Conservation (phyloP, 306 rosid species). For the Quillaja saponaria region DNA sequence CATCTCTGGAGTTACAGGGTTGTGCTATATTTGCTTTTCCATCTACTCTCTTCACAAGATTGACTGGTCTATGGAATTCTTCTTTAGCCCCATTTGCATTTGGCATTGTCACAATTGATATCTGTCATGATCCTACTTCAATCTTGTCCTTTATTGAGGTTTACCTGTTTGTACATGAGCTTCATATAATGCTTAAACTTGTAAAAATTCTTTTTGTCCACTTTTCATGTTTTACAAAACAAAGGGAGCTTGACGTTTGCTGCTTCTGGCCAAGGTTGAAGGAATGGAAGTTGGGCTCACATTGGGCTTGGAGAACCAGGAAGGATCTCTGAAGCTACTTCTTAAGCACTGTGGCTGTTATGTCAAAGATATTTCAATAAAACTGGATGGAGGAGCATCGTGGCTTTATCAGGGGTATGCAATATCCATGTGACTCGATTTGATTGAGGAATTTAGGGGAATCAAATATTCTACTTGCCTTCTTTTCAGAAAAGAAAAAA, state of each 20-base stretch:
- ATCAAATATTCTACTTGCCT: conserved; percentile 19
- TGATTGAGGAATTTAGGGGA: conserved; percentile 9
- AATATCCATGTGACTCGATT: conserved; percentile 16
- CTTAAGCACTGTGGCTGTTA: conserved; percentile 61
- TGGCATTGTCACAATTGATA: neutral
- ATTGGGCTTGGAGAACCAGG: conserved; percentile 65
- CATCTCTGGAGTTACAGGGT: neutral
- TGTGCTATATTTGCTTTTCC: neutral
- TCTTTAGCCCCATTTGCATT: neutral
- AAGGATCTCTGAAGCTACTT: conserved; percentile 72
- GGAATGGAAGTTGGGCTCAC: conserved; percentile 81
- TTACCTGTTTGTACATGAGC: conserved; percentile 14
- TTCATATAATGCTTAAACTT: conserved; percentile 9
- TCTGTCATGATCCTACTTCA: conserved; percentile 1
- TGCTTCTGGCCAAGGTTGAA: conserved; percentile 64
- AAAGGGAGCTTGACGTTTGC: conserved; percentile 41
- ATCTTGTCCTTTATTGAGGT: neutral
- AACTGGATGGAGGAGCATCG: conserved; percentile 91
- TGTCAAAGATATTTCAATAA: conserved; percentile 69
- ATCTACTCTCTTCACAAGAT: neutral
- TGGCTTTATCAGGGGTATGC: conserved; percentile 97
- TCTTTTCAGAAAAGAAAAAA: conserved; percentile 25
- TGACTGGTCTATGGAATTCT: conserved; percentile 3
- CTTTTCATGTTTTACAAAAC: conserved; percentile 23
- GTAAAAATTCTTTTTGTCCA: conserved; percentile 10